phyloP scores from a whole-genome alignment of 1,284 basidiomycete genomes.

The Taiwanofungus camphoratus region DNA sequence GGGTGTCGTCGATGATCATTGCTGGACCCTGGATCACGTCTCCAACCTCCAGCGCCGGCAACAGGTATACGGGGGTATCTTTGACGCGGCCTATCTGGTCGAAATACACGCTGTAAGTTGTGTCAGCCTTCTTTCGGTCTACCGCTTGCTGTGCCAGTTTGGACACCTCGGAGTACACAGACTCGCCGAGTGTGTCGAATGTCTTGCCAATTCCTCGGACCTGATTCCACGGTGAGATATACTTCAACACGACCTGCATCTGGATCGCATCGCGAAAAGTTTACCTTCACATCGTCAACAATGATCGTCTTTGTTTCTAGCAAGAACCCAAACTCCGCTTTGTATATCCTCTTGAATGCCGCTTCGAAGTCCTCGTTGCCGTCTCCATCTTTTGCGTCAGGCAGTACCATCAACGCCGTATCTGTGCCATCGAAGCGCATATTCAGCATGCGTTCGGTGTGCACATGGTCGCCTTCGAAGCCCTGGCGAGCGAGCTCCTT shows the following conservation, averaged over 20 bases:
- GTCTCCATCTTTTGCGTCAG: constrained; percentile 45
- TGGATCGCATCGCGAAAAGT: background rate
- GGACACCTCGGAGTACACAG: constrained; percentile 71
- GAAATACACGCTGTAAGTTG: constrained; percentile 71
- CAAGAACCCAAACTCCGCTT: constrained; percentile 88
- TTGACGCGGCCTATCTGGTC: constrained; percentile 67
- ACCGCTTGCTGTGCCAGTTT: constrained; percentile 40
- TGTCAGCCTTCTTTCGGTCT: constrained; percentile 40
- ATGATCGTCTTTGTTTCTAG: constrained; percentile 76
- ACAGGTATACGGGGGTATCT: constrained; percentile 75
- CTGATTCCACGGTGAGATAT: constrained; percentile 18
- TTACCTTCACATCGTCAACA: constrained; percentile 88
- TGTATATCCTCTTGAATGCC: constrained; percentile 76
- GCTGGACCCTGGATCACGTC: constrained; percentile 76
- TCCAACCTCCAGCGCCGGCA: constrained; percentile 64
- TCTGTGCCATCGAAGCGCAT: constrained; percentile 93
- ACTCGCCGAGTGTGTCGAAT: constrained; percentile 77
- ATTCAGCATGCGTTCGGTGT: constrained; percentile 80
- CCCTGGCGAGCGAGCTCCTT: constrained; percentile 73
- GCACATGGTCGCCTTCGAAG: constrained; percentile 66
- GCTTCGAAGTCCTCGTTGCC: constrained; percentile 71
- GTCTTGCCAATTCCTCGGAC: constrained; percentile 86
- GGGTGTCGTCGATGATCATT: constrained; percentile 89
- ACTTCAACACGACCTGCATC: constrained; percentile 29
- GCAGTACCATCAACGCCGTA: constrained; percentile 85